Evolutionary conservation across 371 early-diverging fungal species (phyloP), one percentile per base, ranked within the genome.

Genomic region (Astathelohania contejeani): DNA sequence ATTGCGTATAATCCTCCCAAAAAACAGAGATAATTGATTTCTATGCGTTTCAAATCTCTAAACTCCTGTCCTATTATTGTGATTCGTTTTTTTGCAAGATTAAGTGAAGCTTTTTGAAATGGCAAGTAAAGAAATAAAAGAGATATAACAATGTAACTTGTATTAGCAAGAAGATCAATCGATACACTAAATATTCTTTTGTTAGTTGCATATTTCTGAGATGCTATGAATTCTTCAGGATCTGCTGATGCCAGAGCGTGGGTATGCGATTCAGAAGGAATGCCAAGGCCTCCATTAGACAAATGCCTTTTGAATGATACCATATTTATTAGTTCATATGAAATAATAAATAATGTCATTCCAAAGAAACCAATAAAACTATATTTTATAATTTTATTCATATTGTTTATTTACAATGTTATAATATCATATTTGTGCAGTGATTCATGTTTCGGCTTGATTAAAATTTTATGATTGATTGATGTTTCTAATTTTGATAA

Each of bases 181-280:
- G 32, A 27, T 16, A 58, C 22, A 20, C 24, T 43, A 3, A 3
- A 22, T 0, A 26, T 35, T 57, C 56, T 63, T 10, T 29, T 48
- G 7, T 35, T 25, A 19, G 29, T 4, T 19, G 63, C 52, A 6
- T 38, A 16, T 39, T 35, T 25, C 49, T 45, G 40, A 20, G 47
- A 18, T 25, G 3, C 18, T 1, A 18, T 45, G 42, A 65, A 14
- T 16, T 25, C 29, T 45, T 39, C 46, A 9, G 3, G 4, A 4
- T 28, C 42, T 18, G 6, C 43, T n/a, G 10, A 23, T 28, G 57
- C 56, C 48, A 55, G 18, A 47, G 53, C 48, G 38, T 49, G 35
- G n/a, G 60, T 55, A 28, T 22, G 26, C 4, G 56, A 38, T 24
- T 42, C 35, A 47, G 32, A 38, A 19, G 54, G 50, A 50, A 65